Percentiles rank a stretch among this genome's conserved stretches.
These are phyloP conservation scores for Volvox carteri DNA, from an alignment of 163 green algal genomes.

Conservation along the genomic window DNA sequence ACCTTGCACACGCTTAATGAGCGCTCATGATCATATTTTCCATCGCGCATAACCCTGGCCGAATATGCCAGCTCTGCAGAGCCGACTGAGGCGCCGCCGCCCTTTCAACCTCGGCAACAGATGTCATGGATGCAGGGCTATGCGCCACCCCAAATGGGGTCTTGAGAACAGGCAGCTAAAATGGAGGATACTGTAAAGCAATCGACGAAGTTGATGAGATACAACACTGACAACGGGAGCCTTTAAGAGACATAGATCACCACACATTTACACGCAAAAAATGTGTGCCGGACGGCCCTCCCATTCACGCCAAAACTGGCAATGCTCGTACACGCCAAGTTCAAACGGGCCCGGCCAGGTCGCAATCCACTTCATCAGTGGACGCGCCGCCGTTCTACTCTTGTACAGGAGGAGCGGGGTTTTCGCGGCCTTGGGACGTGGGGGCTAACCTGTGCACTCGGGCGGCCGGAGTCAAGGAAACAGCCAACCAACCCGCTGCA, in stretches of 20 bases:
- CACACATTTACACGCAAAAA: conserved; percentile 40
- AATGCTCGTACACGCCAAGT: conserved; percentile 36
- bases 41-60: too few species aligned
- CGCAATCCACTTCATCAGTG: conserved; percentile 34
- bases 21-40: too few species aligned
- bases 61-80: too few species aligned
- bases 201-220: conserved; percentile 5
- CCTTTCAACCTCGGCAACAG: conserved; percentile 12
- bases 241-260: conserved; percentile 13
- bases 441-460: background rate
- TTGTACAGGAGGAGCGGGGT: background rate
- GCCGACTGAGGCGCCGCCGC: background rate
- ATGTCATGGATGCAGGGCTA: conserved; percentile 42
- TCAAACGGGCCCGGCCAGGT: conserved; percentile 8
- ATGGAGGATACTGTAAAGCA: conserved; percentile 1
- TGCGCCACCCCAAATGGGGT: conserved; percentile 26
- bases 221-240: conserved; percentile 28
- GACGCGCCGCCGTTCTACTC: conserved; percentile 23
- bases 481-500: background rate
- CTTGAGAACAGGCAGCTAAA: conserved; percentile 24
- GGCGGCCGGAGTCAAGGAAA: background rate
- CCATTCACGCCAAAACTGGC: conserved; percentile 36
- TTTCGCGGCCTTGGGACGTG: background rate
- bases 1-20: too few species aligned
- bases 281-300: conserved; percentile 14